A percentile compares a stretch with the other conserved stretches of the same genome.
phyloP scores from a whole-genome alignment of 1,139 yeast genomes.

The Neolecta irregularis region DNA sequence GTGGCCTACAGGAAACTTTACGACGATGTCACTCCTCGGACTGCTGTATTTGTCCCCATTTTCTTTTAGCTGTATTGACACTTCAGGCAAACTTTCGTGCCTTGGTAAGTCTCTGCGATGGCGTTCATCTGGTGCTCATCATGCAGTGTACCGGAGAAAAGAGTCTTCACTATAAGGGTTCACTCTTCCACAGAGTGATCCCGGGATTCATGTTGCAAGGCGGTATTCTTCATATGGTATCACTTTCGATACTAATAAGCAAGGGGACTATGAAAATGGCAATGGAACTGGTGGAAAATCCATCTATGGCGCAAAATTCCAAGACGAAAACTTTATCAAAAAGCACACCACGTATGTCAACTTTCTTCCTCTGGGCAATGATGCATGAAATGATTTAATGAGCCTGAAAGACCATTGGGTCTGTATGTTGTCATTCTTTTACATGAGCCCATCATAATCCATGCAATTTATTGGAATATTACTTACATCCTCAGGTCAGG shows the following conservation, averaged over 20 bases:
- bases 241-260: too few species aligned
- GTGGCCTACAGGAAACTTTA: too few species aligned
- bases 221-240: conserved; percentile 98
- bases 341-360: conserved; percentile 39
- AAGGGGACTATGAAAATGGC: conserved; percentile 56
- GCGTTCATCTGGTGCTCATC: too few species aligned
- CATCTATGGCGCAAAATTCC: conserved; percentile 89
- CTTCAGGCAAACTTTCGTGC: conserved; percentile 68
- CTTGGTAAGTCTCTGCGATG: too few species aligned
- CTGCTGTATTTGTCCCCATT: conserved; percentile 59
- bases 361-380: background rate
- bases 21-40: conserved; percentile 93
- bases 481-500: conserved; percentile 51
- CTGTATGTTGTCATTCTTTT: too few species aligned
- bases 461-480: too few species aligned
- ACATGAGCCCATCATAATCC: too few species aligned
- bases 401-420: too few species aligned
- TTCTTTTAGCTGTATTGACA: background rate
- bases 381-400: background rate
- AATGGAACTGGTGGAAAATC: conserved; percentile 96
- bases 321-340: conserved; percentile 84
- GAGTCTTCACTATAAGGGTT: conserved; percentile 78
- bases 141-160: conserved; percentile 96
- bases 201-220: conserved; percentile 96
- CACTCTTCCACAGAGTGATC: conserved; percentile 95